Base-by-base conservation (phyloP, 352 stramenopile species). In the Pythium aquatile region DNA sequence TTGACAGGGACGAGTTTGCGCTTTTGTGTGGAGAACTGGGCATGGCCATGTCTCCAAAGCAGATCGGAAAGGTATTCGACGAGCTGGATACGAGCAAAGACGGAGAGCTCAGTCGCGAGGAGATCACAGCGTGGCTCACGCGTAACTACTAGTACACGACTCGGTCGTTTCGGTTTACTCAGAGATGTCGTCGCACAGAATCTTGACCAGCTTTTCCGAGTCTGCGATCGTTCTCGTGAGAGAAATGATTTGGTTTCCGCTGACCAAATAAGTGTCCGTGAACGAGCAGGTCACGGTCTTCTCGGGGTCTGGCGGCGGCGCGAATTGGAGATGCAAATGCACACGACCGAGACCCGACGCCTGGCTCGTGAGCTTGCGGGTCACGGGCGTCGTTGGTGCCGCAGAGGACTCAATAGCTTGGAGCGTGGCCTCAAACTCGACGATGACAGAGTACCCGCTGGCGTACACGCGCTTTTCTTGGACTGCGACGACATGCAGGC, bases 161-260 rank as follows among this genome's bases (percentile, higher is more conserved):
- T 40, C 9, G 26, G 20, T 47, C 28, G 24, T 24, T 24, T 16
- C n/a, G 4, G 56, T 52, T 55, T 58, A 65, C 42, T 73, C 44
- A 48, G 73, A 71, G 55, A 73, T 66, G 48, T 87, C 78, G 13
- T 81, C 71, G 65, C 75, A 69, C 29, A 91, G 69, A 59, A 91
- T 74, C 59, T 85, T 69, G 46, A 93, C 58, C 24, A 93, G 71
- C 61, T 93, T 93, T 58, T 93, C 83, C 11, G 81, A 90, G 55
- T 91, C 82, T 8, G 77, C 85, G 49, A 93, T 91, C 14, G 85
- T 91, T 29, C 85, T 76, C n/a, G 85, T 93, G 39, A 93, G 70
- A 1, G 77, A 78, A 55, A 91, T 88, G 58, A 93, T 86, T 48
- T 88, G 76, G 55, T 86, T 85, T 4, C 77, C 75, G 56, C 70